Conservation (phyloP, 768 basidiomycete species). For the Pleurotus eryngii region DNA sequence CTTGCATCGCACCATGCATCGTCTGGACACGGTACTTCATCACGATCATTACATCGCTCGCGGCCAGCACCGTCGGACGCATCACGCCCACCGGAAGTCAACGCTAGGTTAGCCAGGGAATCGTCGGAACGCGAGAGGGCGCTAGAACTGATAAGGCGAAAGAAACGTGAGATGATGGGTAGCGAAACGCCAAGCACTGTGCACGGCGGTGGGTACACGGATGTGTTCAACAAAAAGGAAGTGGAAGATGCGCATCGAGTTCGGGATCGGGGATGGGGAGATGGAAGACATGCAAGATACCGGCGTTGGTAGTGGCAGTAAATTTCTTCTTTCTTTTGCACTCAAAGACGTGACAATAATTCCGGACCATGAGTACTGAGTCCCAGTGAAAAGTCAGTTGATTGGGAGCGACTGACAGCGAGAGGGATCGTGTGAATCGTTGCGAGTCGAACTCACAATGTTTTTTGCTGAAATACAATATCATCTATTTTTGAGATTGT, state of each 20-base stretch:
- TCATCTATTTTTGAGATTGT: too few relatives aligned
- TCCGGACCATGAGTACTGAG: too few relatives aligned
- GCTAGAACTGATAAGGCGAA: slow-evolving; percentile 63
- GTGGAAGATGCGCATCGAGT: slow-evolving; percentile 70
- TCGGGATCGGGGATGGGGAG: slow-evolving; percentile 18
- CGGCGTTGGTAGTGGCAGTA: neutral
- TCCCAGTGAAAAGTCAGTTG: too few relatives aligned
- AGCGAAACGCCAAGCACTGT: slow-evolving; percentile 73
- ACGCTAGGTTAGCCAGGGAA: slow-evolving; percentile 66
- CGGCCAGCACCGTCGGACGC: slow-evolving; percentile 10
- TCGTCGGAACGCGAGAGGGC: slow-evolving; percentile 74
- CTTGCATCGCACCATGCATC: slow-evolving; percentile 41
- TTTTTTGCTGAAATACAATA: too few relatives aligned
- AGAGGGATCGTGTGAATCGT: too few relatives aligned
- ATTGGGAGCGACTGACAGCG: too few relatives aligned
- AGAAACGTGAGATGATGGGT: slow-evolving; percentile 60
- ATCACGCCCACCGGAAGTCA: slow-evolving; percentile 39
- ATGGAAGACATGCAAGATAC: slow-evolving; percentile 8
- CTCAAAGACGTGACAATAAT: too few relatives aligned
- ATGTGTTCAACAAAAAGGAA: slow-evolving; percentile 66
- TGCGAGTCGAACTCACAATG: too few relatives aligned
- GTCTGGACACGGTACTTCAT: slow-evolving; percentile 19
- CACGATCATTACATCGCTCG: slow-evolving; percentile 14
- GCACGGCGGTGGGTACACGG: slow-evolving; percentile 56
- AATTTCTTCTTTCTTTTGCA: too few relatives aligned